Base-by-base conservation (phyloP, 2,329 filamentous ascomycete species). In the Catunica adiposa region DNA sequence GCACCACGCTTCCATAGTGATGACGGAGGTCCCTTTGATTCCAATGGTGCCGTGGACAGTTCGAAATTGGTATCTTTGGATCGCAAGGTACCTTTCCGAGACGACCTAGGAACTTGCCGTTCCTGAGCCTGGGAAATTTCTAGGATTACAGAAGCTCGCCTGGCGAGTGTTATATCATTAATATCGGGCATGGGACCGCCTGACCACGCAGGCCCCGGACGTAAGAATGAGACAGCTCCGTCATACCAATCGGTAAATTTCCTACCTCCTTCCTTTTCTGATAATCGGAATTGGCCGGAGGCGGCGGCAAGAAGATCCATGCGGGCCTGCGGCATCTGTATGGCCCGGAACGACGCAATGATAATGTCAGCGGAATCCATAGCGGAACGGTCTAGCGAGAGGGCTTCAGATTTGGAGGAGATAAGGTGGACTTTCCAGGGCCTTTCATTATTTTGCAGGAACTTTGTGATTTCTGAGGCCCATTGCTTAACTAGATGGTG, bases 401-500 rank as follows among this genome's bases (percentile, higher is more conserved):
- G 9, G 11, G 47, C 37, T 15, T 61, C 57, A 0, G 26, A 6
- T 7, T 59, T 44, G 0, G 38, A 60, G 1, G 59, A 60, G 22
- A 71, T 63, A 1, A 62, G 53, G 11, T 68, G 22, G 3, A 70
- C 50, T 3, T 61, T 55, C 23, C 37, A 58, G 6, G 54, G 42
- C 15, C 53, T 25, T 31, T 15, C 20, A 2, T 54, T 38, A 1
- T 54, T 42, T 1, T 51, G 31, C 8, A 70, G 61, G 57, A 73
- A 73, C 6, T 61, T 63, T 0, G 17, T 11, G 1, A 64, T 62
- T 58, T 73, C 69, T 0, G 52, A 38, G 3, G 53, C 56, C 71
- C 71, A 73, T 56, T 73, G 71, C 0, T 59, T 46, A 1, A 69
- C 65, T 23, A 73, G 65, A 57, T 72, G 69, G 1, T 58, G 58